Evolutionary conservation across 164 flowering plant genomes (phyloP), one percentile per base, ranked within the genome.

Genomic region (Berberis thunbergii): DNA sequence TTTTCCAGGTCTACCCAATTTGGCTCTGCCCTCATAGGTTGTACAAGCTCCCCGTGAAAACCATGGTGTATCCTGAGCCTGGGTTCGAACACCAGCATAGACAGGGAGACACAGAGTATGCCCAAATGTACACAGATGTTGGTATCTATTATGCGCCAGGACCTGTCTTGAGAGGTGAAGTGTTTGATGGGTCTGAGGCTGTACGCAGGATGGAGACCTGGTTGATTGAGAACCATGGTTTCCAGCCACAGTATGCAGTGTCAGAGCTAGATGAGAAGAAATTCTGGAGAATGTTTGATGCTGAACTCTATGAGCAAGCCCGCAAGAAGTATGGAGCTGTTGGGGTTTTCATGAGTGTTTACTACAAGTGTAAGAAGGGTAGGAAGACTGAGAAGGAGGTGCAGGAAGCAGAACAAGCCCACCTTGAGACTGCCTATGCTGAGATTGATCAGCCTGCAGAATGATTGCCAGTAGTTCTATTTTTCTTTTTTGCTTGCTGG

Each of bases 211-310:
- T 95, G 86, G 99, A 95, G 80, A 68, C 45, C 54, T 95, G 99
- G 99, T 65, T 95, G 85, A 91, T 95, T 54, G 97, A 95, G 70
- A 95, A 95, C 79, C 96, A 86, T 56, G 86, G 96, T 0, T 95
- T 83, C 78, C 99, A 95, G 81, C 96, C 99, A 12, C 99, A 91
- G 71, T 95, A 95, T 66, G 91, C 97, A 2, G 97, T 95, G 58
- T 89, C 97, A 26, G 99, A 95, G 80, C 79, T 95, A 64, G 70
- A 4, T 57, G 99, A 95, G 78, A 91, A 82, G 83, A 78, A 73
- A 60, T 95, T 95, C 81, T 95, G 97, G 99, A 86, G 86, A 64
- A 95, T 95, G 99, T 95, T 91, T 68, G 99, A 95, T 79, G 91
- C 87, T 41, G 79, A 75, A 1, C 88, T 86, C 3, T 91, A 95